phyloP scores from a whole-genome alignment of 352 stramenopile species.

The Globisporangium alternatum region DNA sequence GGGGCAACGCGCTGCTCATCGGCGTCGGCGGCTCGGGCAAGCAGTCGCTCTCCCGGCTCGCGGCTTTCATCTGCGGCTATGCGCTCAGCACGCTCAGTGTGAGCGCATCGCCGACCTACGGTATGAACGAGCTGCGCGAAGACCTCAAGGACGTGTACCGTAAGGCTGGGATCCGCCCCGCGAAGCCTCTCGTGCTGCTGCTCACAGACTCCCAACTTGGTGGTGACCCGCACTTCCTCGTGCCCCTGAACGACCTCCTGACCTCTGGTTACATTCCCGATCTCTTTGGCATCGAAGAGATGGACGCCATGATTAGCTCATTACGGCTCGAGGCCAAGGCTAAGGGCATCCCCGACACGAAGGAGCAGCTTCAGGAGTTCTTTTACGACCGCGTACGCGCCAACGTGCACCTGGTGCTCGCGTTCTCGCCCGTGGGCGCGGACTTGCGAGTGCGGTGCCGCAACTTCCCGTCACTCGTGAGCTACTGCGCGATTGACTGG shows the following conservation, averaged over 20 bases:
- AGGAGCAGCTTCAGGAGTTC: conserved; percentile 89
- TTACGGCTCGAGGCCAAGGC: conserved; percentile 83
- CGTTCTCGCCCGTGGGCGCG: conserved; percentile 80
- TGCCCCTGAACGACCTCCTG: conserved; percentile 87
- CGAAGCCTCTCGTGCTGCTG: conserved; percentile 84
- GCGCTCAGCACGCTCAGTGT: conserved; percentile 62
- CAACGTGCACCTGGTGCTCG: conserved; percentile 88
- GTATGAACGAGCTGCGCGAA: conserved; percentile 78
- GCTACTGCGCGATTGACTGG: conserved; percentile 81
- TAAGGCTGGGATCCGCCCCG: conserved; percentile 82
- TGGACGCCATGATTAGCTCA: conserved; percentile 80
- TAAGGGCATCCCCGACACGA: conserved; percentile 83
- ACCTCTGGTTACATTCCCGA: conserved; percentile 73
- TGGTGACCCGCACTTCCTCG: conserved; percentile 76
- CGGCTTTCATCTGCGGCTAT: conserved; percentile 86
- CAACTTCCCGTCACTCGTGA: conserved; percentile 77
- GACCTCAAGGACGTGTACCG: conserved; percentile 90
- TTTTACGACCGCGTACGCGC: conserved; percentile 85
- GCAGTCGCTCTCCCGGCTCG: conserved; percentile 87
- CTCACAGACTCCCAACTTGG: conserved; percentile 88
- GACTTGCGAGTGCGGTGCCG: conserved; percentile 72
- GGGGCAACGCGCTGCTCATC: conserved; percentile 84
- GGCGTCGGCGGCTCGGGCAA: conserved; percentile 86
- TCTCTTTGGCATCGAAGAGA: conserved; percentile 86
- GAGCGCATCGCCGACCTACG: conserved; percentile 56